These are phyloP conservation scores for Lolium perenne DNA, from an alignment of 176 grass and related monocot genomes.

Conservation along the genomic window DNA sequence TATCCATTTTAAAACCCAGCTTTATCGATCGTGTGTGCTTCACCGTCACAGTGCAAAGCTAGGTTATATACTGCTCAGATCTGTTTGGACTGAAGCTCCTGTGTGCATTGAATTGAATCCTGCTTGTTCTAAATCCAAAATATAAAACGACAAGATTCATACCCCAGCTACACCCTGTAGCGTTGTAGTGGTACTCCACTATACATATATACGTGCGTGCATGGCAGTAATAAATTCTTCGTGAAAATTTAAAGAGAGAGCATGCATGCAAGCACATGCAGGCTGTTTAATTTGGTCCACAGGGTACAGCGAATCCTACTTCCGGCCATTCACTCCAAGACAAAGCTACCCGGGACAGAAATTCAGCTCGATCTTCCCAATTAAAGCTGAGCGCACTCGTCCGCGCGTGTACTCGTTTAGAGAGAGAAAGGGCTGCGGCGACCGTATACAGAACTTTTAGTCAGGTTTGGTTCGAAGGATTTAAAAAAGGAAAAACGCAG, in stretches of 20 bases:
- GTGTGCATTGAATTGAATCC: slow-evolving; percentile 18
- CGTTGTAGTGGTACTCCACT: not conserved
- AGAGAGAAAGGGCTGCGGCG: not conserved
- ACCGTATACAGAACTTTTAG: no score
- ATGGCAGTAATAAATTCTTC: not conserved
- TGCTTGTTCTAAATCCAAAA: slow-evolving; percentile 32
- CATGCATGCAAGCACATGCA: not conserved
- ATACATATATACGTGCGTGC: not conserved
- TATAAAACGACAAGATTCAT: slow-evolving; percentile 42
- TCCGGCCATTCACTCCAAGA: slow-evolving; percentile 50
- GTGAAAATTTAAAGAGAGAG: not conserved
- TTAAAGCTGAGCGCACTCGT: not conserved
- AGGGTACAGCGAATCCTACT: slow-evolving; percentile 47
- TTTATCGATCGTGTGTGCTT: not conserved
- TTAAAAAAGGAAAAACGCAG: no score
- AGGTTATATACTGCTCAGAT: slow-evolving; percentile 15
- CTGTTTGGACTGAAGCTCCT: not conserved
- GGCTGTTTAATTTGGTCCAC: slow-evolving; percentile 28
- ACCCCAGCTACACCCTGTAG: not conserved
- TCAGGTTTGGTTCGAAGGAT: no score
- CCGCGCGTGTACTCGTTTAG: not conserved
- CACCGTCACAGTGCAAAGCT: not conserved
- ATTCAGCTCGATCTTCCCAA: slow-evolving; percentile 31
- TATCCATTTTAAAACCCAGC: not conserved
- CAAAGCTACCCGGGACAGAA: slow-evolving; percentile 48